These are phyloP conservation scores for Calonectria pseudoreteaudii DNA, from an alignment of 2,329 filamentous ascomycete species.

Conservation along the genomic window DNA sequence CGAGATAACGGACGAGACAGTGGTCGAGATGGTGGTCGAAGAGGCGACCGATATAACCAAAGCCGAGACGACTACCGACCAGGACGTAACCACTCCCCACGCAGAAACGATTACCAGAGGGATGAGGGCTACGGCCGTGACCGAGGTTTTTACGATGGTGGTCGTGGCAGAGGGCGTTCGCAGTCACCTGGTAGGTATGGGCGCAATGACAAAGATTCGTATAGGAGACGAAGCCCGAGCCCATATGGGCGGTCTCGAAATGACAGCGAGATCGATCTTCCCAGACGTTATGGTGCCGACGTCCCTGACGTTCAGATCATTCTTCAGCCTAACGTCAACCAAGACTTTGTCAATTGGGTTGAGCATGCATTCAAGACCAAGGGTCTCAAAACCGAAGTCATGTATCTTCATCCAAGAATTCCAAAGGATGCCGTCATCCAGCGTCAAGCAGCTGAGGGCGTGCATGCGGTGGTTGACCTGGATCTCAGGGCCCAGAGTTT, in stretches of 20 bases:
- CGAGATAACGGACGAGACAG: constrained; percentile 50
- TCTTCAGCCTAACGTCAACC: constrained; percentile 80
- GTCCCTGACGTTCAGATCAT: constrained; percentile 93
- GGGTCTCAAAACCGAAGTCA: constrained; percentile 80
- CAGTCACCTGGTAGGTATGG: constrained; percentile 69
- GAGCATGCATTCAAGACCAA: constrained; percentile 80
- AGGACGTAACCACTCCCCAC: constrained; percentile 70
- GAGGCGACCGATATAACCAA: constrained; percentile 59
- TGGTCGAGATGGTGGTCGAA: constrained; percentile 55
- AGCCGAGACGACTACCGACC: constrained; percentile 74
- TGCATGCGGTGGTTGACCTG: constrained; percentile 85
- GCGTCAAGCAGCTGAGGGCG: constrained; percentile 88
- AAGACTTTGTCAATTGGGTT: constrained; percentile 86
- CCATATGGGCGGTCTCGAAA: constrained; percentile 65
- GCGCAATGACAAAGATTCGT: constrained; percentile 61
- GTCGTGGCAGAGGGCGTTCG: constrained; percentile 70
- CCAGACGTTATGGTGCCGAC: constrained; percentile 77
- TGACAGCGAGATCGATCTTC: constrained; percentile 74
- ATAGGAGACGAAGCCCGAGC: constrained; percentile 78
- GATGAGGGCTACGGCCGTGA: constrained; percentile 71
- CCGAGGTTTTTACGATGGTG: constrained; percentile 55
- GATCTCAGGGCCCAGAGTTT: constrained; percentile 75
- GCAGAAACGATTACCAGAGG: constrained; percentile 65
- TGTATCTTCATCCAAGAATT: constrained; percentile 82
- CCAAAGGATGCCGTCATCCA: constrained; percentile 84